Base-by-base conservation (phyloP, 2,329 filamentous ascomycete genomes). In the Septoria petroselini region DNA sequence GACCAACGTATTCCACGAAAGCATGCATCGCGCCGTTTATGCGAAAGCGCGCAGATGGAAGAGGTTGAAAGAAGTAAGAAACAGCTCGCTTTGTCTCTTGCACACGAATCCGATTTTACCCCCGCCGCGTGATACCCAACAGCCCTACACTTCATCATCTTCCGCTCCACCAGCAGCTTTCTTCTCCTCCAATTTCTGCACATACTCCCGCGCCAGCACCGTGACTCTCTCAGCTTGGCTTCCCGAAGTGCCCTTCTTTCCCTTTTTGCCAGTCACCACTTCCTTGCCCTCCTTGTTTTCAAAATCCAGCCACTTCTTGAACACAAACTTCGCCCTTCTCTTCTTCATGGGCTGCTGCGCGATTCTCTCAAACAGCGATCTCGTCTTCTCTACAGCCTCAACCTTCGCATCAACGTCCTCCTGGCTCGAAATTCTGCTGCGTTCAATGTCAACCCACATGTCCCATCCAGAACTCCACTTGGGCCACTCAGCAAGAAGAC, bases 381-480 rank as follows among this genome's bases (percentile, higher is more conserved):
- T 51, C 1, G 65, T 61, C 53, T 85, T 83, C 40, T 90, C 78
- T 33, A 82, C 81, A 33, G 77, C 74, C 27, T 82, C 79, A 11
- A 79, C 76, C 54, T 72, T 68, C 61, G 74, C 78, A 48, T 61
- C 63, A 19, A 46, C 57, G 14, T 41, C 41, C 6, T 53, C 50
- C 5, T 52, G 52, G 7, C 49, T 51, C 2, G 54, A 18, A 7
- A 84, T 48, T 3, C 58, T 53, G 7, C 58, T 52, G 1, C 55
- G 59, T 73, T 98, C 93, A 48, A 96, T 78, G 65, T 95, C 90
- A 1, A 96, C 73, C 58, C 95, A 83, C 70, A 95, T 85, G 69
- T 89, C 93, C 91, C 91, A 97, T 43, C 97, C 75, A 67, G 96
- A 90, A 52, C 89, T 82, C 68, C 89, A 88, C 75, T 94, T 95